Conservation (phyloP, 352 stramenopile genomes). For the Phytophthora macrochlamydospora region DNA sequence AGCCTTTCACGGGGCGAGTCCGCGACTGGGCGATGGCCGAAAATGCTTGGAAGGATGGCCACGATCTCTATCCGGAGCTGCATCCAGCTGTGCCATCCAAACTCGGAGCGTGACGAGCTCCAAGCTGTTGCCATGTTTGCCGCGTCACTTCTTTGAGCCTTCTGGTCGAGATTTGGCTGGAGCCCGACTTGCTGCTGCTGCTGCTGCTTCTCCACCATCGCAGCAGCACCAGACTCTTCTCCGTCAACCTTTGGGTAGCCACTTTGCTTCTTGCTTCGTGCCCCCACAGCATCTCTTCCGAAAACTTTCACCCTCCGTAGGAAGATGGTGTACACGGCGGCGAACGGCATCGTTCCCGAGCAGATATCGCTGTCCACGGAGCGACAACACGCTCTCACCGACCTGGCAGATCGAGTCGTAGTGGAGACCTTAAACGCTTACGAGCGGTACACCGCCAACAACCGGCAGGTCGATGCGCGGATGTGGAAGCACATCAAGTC, state of each 20-base stretch:
- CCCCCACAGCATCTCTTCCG: not conserved
- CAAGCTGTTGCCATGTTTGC: not conserved
- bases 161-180: slow-evolving; percentile 31
- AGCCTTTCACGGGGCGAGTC: not conserved
- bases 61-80: slow-evolving; percentile 14
- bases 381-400: slow-evolving; percentile 46
- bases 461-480: slow-evolving; percentile 40
- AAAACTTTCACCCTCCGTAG: not conserved
- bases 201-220: slow-evolving; percentile 13
- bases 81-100: not conserved
- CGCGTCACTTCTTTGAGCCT: not conserved
- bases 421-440: slow-evolving; percentile 60
- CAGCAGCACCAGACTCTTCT: slow-evolving; percentile 6
- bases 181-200: not conserved
- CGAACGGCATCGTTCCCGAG: slow-evolving; percentile 27
- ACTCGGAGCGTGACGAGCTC: slow-evolving; percentile 14
- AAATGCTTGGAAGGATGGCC: slow-evolving; percentile 19
- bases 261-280: slow-evolving; percentile 32
- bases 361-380: slow-evolving; percentile 38
- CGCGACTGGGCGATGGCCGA: slow-evolving; percentile 23
- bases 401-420: slow-evolving; percentile 62
- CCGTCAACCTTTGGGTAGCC: slow-evolving; percentile 10
- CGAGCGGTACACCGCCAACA: slow-evolving; percentile 50
- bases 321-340: slow-evolving; percentile 31
- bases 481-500: slow-evolving; percentile 66